Evolutionary conservation across 208 protist species (phyloP).

Genomic region (Hexamita inflata): DNA sequence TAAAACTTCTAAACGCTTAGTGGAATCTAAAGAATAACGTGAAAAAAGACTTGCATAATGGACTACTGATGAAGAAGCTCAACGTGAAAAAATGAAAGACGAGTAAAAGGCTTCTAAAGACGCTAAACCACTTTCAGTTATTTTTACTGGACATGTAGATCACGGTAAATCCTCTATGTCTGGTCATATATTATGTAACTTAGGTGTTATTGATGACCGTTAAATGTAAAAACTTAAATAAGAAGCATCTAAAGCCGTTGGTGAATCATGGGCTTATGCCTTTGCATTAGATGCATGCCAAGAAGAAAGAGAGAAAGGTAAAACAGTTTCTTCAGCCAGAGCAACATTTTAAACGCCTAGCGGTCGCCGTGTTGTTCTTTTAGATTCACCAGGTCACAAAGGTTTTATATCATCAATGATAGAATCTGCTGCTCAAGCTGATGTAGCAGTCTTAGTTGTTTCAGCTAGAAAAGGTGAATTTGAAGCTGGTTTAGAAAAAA

Average conservation of each 20-base stretch:
- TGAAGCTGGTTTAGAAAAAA: slow-evolving; percentile 35
- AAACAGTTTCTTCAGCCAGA: slow-evolving; percentile 31
- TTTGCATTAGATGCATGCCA: slow-evolving; percentile 34
- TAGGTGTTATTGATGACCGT: slow-evolving; percentile 23
- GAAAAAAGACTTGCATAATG: no score
- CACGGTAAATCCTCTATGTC: slow-evolving; percentile 36
- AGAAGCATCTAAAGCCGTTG: not conserved
- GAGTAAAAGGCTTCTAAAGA: no score
- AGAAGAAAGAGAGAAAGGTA: slow-evolving; percentile 34
- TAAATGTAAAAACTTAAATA: slow-evolving; percentile 29
- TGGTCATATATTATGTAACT: slow-evolving; percentile 27
- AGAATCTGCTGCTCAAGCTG: slow-evolving; percentile 31
- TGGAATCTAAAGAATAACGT: no score
- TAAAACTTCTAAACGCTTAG: no score
- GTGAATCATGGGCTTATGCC: slow-evolving; percentile 33
- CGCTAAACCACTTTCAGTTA: no score
- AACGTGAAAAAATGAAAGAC: no score
- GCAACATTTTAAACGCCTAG: slow-evolving; percentile 24
- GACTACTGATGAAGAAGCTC: no score
- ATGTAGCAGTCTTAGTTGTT: slow-evolving; percentile 33
- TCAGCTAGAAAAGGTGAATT: slow-evolving; percentile 39
- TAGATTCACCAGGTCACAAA: slow-evolving; percentile 34
- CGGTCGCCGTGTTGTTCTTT: not conserved
- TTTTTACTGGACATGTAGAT: slow-evolving; percentile 37
- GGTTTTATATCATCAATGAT: slow-evolving; percentile 33